Evolutionary conservation across 352 stramenopile species (phyloP).

Genomic region (Phytophthora aleatoria): DNA sequence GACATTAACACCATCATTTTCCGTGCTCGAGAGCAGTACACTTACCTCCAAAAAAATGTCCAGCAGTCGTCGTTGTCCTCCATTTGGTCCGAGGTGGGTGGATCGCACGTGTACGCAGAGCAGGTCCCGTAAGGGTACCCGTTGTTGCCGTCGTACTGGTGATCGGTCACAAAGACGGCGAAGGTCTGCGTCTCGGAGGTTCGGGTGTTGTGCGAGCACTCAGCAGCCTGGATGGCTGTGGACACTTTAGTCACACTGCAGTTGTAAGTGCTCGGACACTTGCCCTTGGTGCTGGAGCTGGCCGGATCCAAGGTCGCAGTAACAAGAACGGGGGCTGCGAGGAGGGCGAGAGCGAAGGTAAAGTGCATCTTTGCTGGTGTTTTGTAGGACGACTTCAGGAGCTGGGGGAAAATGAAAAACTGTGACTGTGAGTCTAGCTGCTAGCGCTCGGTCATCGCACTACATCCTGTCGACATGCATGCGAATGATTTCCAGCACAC

Average conservation of each 20-base stretch:
- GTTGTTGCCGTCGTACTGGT: conserved; percentile 42
- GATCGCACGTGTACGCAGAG: conserved; percentile 35
- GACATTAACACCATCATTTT: conserved; percentile 4
- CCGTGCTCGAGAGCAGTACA: background rate
- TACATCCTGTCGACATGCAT: background rate
- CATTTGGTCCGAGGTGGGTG: conserved; percentile 15
- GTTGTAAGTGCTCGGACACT: conserved; percentile 28
- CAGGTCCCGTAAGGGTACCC: conserved; percentile 39
- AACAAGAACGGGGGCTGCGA: conserved; percentile 24
- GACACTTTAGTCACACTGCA: conserved; percentile 24
- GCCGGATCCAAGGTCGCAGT: conserved; percentile 30
- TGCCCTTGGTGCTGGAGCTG: conserved; percentile 27
- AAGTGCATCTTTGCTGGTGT: conserved; percentile 22
- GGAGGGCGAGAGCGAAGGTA: conserved; percentile 18
- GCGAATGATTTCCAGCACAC: conserved; percentile 2
- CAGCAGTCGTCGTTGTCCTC: conserved; percentile 28
- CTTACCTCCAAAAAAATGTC: conserved; percentile 45
- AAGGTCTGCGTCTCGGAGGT: conserved; percentile 37
- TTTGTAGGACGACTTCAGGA: conserved; percentile 4
- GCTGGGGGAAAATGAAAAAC: background rate
- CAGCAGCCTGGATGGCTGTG: conserved; percentile 37
- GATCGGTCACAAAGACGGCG: conserved; percentile 36
- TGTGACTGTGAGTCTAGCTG: background rate
- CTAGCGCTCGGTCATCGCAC: background rate
- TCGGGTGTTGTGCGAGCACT: conserved; percentile 46